A percentile compares a stretch with the other conserved stretches of the same genome.
Evolutionary conservation across 805 yeast species (phyloP).

Genomic region (Ascoidea asiatica): DNA sequence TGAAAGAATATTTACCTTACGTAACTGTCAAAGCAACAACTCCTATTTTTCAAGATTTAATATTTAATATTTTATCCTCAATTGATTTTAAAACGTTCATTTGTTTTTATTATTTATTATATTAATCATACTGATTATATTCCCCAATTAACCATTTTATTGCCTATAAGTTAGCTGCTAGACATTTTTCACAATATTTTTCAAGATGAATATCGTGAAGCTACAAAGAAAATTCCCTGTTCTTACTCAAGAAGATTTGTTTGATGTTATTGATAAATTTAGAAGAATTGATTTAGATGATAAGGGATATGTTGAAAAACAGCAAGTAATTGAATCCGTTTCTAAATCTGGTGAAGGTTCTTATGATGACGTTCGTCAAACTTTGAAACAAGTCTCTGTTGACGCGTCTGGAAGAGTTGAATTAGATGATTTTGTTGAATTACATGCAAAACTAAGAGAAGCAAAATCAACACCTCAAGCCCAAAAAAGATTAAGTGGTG

Average conservation of each 20-base stretch:
- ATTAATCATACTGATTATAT: no score
- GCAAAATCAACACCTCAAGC: conserved; percentile 15
- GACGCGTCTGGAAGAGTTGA: conserved; percentile 97
- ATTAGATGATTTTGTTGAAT: conserved; percentile 82
- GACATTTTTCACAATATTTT: background rate
- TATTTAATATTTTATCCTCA: no score
- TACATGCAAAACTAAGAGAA: conserved; percentile 70
- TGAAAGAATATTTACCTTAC: no score
- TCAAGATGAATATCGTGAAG: background rate
- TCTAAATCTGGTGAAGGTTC: conserved; percentile 67
- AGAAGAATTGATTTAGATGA: conserved; percentile 79
- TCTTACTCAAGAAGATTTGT: conserved; percentile 76
- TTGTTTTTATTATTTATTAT: no score
- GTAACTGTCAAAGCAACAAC: no score
- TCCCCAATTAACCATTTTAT: no score
- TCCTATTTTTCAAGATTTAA: no score
- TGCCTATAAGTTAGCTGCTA: no score
- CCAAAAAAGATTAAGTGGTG: conserved; percentile 11
- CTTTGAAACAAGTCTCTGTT: conserved; percentile 78
- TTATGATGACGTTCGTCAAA: conserved; percentile 89
- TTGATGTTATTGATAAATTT: conserved; percentile 76
- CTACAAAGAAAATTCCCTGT: conserved; percentile 73
- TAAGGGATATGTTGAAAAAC: conserved; percentile 89
- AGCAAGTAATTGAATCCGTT: conserved; percentile 73
- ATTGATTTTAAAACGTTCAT: no score